Percentiles rank a stretch among this genome's conserved stretches.
These are phyloP conservation scores for Albophoma yamanashiensis DNA, from an alignment of 2,329 filamentous ascomycete species.

Conservation along the genomic window DNA sequence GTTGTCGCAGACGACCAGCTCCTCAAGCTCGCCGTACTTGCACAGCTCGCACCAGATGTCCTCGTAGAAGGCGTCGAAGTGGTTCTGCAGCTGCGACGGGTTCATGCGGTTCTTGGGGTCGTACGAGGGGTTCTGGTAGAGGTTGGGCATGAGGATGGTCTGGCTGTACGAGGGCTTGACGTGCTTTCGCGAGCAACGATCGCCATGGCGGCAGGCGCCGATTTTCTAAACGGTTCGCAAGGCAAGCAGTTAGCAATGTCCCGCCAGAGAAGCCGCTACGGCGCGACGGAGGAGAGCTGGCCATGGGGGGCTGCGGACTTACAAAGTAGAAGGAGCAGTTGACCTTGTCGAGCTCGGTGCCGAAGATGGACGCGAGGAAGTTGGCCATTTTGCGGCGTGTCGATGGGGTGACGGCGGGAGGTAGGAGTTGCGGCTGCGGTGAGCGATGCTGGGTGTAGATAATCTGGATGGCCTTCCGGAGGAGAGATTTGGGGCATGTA, in stretches of 20 bases:
- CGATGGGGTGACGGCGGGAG: slow-evolving; percentile 1
- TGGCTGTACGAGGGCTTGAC: slow-evolving; percentile 98
- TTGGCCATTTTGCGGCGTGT: slow-evolving; percentile 63
- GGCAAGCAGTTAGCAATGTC: background rate
- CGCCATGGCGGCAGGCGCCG: slow-evolving; percentile 94
- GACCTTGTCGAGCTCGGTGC: slow-evolving; percentile 98
- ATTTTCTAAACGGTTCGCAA: slow-evolving; percentile 54
- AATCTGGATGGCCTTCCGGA: background rate
- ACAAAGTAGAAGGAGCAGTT: slow-evolving; percentile 93
- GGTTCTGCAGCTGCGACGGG: slow-evolving; percentile 88
- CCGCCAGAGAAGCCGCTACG: background rate
- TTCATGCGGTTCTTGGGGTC: slow-evolving; percentile 97
- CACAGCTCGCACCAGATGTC: slow-evolving; percentile 99
- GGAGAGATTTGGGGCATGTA: slow-evolving; percentile 1
- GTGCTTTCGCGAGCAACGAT: slow-evolving; percentile 96
- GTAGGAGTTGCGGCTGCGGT: background rate
- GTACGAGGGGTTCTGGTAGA: slow-evolving; percentile 98
- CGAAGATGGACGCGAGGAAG: slow-evolving; percentile 98
- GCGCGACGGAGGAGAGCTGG: background rate
- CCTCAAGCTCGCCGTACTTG: slow-evolving; percentile 95
- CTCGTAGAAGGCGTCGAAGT: slow-evolving; percentile 99
- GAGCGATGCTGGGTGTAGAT: slow-evolving; percentile 4
- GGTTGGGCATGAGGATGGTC: slow-evolving; percentile 94
- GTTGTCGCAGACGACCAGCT: slow-evolving; percentile 97
- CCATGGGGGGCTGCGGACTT: slow-evolving; percentile 11